Percentiles rank a stretch among this genome's conserved stretches.
Conservation (phyloP, 2,329 filamentous ascomycete species). For the Didymella pinodella region DNA sequence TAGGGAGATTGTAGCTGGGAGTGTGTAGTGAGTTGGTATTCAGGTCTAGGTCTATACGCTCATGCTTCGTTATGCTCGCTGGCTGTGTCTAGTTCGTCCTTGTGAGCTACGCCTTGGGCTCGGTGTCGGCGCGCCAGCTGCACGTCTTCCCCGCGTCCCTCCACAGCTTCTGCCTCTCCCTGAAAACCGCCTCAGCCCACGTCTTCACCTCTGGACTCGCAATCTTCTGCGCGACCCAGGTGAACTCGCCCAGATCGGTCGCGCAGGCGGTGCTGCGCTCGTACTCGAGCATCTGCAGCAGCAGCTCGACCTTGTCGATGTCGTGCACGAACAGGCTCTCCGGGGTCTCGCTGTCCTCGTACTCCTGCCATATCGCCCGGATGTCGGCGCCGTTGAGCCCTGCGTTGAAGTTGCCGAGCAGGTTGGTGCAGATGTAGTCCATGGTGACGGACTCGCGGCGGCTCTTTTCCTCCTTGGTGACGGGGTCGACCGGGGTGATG, state of each 20-base stretch:
- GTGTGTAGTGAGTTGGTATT: too few relatives aligned
- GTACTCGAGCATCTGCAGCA: constrained; percentile 97
- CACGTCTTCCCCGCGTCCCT: constrained; percentile 50
- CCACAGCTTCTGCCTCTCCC: constrained; percentile 81
- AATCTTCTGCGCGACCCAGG: constrained; percentile 77
- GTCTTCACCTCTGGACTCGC: constrained; percentile 77
- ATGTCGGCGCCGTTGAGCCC: constrained; percentile 75
- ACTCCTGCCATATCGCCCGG: constrained; percentile 87
- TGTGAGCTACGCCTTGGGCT: constrained; percentile 26
- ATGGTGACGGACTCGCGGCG: constrained; percentile 87
- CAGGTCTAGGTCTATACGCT: constrained; percentile 16
- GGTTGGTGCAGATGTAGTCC: constrained; percentile 79
- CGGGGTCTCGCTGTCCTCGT: constrained; percentile 83
- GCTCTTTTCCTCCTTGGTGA: constrained; percentile 87
- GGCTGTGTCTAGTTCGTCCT: constrained; percentile 3
- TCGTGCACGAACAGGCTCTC: constrained; percentile 95
- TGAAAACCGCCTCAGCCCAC: constrained; percentile 80
- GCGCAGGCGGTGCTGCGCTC: constrained; percentile 73
- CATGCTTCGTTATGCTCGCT: background rate
- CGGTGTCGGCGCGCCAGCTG: constrained; percentile 38
- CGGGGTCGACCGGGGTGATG: constrained; percentile 90
- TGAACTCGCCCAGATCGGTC: constrained; percentile 86
- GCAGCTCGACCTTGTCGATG: constrained; percentile 93
- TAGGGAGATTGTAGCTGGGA: too few relatives aligned
- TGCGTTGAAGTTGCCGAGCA: constrained; percentile 79